Percentiles rank a stretch among this genome's conserved stretches.
phyloP scores from a whole-genome alignment of 2,329 filamentous ascomycete species.

The Domatiomyces globalis region DNA sequence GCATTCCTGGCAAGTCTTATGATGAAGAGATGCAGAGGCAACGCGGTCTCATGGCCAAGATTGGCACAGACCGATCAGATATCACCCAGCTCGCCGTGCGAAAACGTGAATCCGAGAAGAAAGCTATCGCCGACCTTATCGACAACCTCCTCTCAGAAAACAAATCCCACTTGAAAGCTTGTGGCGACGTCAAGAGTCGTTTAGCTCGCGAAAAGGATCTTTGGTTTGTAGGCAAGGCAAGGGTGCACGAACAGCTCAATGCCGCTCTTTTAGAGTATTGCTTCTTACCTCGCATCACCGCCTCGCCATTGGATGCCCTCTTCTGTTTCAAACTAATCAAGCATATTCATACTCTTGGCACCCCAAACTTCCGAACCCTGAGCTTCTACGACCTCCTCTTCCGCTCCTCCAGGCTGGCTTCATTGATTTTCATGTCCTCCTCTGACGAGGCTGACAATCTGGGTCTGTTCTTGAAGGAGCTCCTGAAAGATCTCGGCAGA shows the following conservation, averaged over 20 bases:
- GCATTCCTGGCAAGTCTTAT: slow-evolving; percentile 64
- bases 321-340: slow-evolving; percentile 79
- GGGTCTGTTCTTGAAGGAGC: slow-evolving; percentile 75
- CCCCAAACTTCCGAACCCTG: slow-evolving; percentile 75
- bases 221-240: slow-evolving; percentile 59
- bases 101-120: slow-evolving; percentile 56
- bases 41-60: slow-evolving; percentile 50
- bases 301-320: slow-evolving; percentile 77
- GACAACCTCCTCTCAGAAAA: slow-evolving; percentile 60
- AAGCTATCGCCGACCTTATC: slow-evolving; percentile 53
- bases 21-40: slow-evolving; percentile 57
- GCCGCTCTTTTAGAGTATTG: slow-evolving; percentile 76
- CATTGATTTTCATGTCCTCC: slow-evolving; percentile 77
- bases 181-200: slow-evolving; percentile 52
- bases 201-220: slow-evolving; percentile 60
- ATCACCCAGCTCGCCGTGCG: slow-evolving; percentile 51
- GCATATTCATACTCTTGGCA: slow-evolving; percentile 70
- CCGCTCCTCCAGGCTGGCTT: slow-evolving; percentile 62
- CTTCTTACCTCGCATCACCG: slow-evolving; percentile 70
- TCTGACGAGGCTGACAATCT: slow-evolving; percentile 83
- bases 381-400: slow-evolving; percentile 75
- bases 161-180: slow-evolving; percentile 52
- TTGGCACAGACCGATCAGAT: slow-evolving; percentile 60
- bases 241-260: slow-evolving; percentile 53
- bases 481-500: slow-evolving; percentile 61